phyloP scores from a whole-genome alignment of 805 yeast genomes.

The Deakozyma indianensis region DNA sequence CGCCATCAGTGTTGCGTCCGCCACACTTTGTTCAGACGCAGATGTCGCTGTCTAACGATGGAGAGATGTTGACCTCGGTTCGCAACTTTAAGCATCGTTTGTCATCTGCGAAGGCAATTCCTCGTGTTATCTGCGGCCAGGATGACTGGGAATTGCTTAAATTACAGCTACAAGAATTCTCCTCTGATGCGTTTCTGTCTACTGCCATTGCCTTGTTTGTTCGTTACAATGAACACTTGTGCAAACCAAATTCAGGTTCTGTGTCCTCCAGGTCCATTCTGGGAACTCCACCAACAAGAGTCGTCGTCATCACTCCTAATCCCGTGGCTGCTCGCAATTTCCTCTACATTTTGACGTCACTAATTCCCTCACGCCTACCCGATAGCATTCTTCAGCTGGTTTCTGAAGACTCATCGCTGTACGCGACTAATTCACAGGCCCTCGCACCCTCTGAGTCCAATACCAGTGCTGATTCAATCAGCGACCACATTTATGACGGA shows the following conservation, averaged over 20 bases:
- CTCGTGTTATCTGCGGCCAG: conserved; percentile 16
- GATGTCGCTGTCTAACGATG: conserved; percentile 9
- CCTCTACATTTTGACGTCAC: neutral
- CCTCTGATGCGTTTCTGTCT: conserved; percentile 3
- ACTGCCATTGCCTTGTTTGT: neutral
- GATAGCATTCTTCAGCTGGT: neutral
- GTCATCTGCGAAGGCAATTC: conserved; percentile 9
- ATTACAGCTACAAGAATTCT: conserved; percentile 4
- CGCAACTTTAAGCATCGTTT: conserved; percentile 1
- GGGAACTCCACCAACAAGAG: neutral
- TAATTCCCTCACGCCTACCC: neutral
- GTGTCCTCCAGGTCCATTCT: conserved; percentile 1
- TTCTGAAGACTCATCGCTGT: neutral
- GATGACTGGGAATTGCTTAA: conserved; percentile 4
- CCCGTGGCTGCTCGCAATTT: neutral
- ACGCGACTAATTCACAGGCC: neutral
- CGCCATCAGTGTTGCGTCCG: conserved; percentile 12
- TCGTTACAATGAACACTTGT: conserved; percentile 3
- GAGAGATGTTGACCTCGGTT: conserved; percentile 3
- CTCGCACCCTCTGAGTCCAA: neutral
- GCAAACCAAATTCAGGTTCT: conserved; percentile 3
- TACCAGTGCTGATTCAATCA: neutral
- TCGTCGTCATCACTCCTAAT: neutral
- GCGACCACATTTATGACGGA: neutral
- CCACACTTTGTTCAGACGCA: conserved; percentile 8